Conservation (phyloP, 2,329 filamentous ascomycete species). For the Diaporthe sp. region DNA sequence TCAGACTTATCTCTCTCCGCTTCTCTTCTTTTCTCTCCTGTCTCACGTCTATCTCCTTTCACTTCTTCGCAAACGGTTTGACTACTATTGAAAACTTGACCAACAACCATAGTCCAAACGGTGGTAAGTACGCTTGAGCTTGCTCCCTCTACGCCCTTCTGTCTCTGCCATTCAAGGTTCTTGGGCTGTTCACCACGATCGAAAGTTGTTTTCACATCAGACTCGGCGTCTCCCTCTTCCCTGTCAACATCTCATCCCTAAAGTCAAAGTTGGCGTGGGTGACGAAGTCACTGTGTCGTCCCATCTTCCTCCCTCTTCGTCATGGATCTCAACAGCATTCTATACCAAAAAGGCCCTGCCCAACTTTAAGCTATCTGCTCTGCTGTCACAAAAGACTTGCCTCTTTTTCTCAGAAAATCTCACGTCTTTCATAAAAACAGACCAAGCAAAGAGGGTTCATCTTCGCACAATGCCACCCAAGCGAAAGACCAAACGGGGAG, state of each 20-base stretch:
- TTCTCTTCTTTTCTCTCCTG: neutral
- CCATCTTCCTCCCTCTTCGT: neutral
- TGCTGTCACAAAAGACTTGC: neutral
- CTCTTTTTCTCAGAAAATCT: too few relatives aligned
- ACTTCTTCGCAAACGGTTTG: neutral
- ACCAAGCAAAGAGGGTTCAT: neutral
- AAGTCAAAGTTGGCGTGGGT: neutral
- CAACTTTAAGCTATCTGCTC: neutral
- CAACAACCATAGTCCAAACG: neutral
- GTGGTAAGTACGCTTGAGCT: neutral
- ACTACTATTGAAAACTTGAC: neutral
- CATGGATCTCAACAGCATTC: neutral
- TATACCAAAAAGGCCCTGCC: neutral
- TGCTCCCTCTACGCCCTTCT: neutral
- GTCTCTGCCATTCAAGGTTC: neutral
- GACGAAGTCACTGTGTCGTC: neutral
- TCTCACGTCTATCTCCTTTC: neutral
- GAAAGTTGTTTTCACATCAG: neutral
- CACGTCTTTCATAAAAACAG: neutral
- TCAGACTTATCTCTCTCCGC: neutral
- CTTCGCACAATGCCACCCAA: constrained; percentile 26
- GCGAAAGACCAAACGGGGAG: constrained; percentile 5
- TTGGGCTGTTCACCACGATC: neutral
- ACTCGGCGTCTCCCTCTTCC: too few relatives aligned
- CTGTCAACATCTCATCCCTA: too few relatives aligned